Conservation (phyloP, 2,329 filamentous ascomycete species). For the Monosporascus sp. region DNA sequence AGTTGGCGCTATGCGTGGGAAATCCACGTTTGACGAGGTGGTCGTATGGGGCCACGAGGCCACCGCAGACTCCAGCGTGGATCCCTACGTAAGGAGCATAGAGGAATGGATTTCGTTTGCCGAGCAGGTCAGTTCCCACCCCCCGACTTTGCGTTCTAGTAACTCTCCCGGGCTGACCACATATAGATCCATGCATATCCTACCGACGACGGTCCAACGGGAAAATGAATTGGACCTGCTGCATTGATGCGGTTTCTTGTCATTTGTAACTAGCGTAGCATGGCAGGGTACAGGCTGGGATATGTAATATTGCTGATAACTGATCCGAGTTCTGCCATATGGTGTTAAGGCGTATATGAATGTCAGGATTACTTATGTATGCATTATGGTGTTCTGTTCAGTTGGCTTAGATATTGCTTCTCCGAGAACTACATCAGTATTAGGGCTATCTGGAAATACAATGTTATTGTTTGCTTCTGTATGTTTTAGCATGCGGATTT, state of each 20-base stretch:
- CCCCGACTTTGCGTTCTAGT: background rate
- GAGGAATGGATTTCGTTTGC: slow-evolving; percentile 78
- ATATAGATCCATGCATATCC: slow-evolving; percentile 31
- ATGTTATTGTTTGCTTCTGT: no score
- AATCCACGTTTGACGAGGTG: slow-evolving; percentile 68
- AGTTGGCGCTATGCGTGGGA: slow-evolving; percentile 55
- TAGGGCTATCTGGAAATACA: no score
- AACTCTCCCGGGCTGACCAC: slow-evolving; percentile 9
- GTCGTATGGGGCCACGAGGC: slow-evolving; percentile 82
- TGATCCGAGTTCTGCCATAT: background rate
- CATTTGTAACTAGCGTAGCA: background rate
- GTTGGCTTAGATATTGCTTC: background rate
- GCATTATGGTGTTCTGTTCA: background rate
- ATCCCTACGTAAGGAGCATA: slow-evolving; percentile 69
- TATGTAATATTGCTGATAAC: background rate
- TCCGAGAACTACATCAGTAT: no score
- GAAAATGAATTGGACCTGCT: slow-evolving; percentile 1
- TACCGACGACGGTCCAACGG: slow-evolving; percentile 5
- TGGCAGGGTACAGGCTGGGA: background rate
- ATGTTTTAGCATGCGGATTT: no score
- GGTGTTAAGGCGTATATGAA: background rate
- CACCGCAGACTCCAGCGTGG: slow-evolving; percentile 53
- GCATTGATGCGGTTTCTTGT: background rate
- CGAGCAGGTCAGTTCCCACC: slow-evolving; percentile 49
- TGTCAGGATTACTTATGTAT: background rate